A percentile compares a stretch with the other conserved stretches of the same genome.
Conservation (phyloP, 345 rosid genomes). For the Carallia pectinifolia region DNA sequence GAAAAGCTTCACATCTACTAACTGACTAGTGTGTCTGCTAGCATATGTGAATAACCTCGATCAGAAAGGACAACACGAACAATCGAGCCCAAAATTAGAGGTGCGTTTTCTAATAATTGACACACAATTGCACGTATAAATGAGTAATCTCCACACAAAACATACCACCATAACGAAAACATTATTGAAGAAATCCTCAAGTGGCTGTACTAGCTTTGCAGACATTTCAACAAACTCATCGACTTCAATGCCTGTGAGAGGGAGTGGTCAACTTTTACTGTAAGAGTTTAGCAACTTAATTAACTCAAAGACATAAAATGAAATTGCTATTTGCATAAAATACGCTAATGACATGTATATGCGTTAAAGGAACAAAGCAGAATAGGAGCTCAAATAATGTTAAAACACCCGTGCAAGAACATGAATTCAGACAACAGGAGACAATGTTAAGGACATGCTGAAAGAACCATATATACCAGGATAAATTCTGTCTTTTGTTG, state of each 20-base stretch:
- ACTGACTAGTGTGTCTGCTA: no score
- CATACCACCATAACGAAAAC: conserved; percentile 99
- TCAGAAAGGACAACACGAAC: no score
- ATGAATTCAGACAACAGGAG: background rate
- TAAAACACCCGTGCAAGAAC: background rate
- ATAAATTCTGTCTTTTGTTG: conserved; percentile 55
- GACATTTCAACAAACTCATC: conserved; percentile 77
- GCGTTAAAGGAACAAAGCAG: background rate
- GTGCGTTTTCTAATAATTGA: background rate
- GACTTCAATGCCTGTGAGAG: conserved; percentile 57
- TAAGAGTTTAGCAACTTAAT: background rate
- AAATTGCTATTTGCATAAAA: background rate
- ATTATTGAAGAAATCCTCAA: conserved; percentile 82
- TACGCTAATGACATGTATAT: background rate
- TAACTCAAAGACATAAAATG: no score
- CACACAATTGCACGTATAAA: background rate
- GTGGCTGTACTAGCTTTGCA: conserved; percentile 58
- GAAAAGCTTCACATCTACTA: no score
- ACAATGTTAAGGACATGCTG: background rate
- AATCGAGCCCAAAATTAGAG: no score
- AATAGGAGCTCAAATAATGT: no score
- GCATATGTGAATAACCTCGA: no score
- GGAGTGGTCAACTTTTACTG: background rate
- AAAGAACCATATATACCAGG: conserved; percentile 43
- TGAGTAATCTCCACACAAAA: conserved; percentile 10